phyloP scores from a whole-genome alignment of 164 flowering plant species.

The Macadamia tetraphylla region DNA sequence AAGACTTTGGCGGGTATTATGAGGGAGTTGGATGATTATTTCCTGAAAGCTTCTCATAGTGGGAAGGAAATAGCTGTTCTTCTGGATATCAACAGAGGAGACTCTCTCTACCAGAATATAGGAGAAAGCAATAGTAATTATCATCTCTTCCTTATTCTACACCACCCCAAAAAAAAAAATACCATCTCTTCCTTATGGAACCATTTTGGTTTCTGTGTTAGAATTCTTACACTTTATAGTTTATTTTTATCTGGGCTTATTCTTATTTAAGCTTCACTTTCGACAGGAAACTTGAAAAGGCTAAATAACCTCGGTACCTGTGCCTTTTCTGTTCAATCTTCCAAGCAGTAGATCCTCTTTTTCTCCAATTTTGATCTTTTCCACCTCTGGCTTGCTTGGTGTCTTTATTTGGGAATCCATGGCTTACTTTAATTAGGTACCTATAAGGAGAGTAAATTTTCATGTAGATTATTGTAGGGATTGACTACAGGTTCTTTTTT shows the following conservation, averaged over 20 bases:
- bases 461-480: no score
- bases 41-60: conserved; percentile 60
- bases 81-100: conserved; percentile 42
- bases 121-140: conserved; percentile 51
- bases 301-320: background rate
- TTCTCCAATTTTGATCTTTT: background rate
- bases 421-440: background rate
- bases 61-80: conserved; percentile 63
- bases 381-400: background rate
- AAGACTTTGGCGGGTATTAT: conserved; percentile 51
- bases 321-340: background rate
- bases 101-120: conserved; percentile 27
- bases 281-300: background rate
- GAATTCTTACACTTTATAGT: background rate
- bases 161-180: background rate
- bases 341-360: background rate
- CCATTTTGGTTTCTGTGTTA: background rate
- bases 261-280: background rate
- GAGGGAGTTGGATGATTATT: conserved; percentile 78
- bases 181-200: background rate
- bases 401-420: background rate
- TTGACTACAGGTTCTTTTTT: no score
- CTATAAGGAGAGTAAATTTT: no score
- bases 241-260: background rate
- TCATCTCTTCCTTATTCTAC: background rate